A percentile compares a stretch with the other conserved stretches of the same genome.
phyloP scores from a whole-genome alignment of 192 early-diverging fungal species.

The Pilobolus umbonatus region DNA sequence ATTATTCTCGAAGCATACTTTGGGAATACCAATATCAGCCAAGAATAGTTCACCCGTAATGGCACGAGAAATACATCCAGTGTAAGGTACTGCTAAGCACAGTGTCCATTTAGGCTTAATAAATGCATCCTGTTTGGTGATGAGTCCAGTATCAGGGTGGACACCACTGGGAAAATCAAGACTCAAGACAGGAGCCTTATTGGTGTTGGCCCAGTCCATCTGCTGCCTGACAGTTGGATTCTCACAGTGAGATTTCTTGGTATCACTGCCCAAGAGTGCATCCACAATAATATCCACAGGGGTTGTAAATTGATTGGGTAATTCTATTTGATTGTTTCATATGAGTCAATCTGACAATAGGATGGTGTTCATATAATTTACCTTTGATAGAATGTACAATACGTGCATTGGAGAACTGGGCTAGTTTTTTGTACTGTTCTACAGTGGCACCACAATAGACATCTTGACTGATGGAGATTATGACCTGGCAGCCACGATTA shows the following conservation, averaged over 20 bases:
- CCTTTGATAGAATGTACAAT: background rate
- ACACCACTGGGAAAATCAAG: constrained; percentile 73
- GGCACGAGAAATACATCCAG: constrained; percentile 50
- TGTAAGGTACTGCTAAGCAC: constrained; percentile 67
- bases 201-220: constrained; percentile 75
- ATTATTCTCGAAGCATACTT: constrained; percentile 55
- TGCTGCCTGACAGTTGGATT: constrained; percentile 39
- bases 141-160: constrained; percentile 48
- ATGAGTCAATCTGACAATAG: constrained; percentile 37
- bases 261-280: constrained; percentile 52
- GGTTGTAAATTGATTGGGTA: constrained; percentile 48
- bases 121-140: too few species aligned
- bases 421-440: constrained; percentile 5
- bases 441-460: constrained; percentile 32
- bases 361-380: constrained; percentile 2
- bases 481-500: constrained; percentile 71
- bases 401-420: constrained; percentile 43
- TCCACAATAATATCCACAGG: constrained; percentile 73
- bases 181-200: constrained; percentile 61
- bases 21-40: constrained; percentile 67
- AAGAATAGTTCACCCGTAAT: constrained; percentile 69
- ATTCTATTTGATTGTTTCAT: too few species aligned
- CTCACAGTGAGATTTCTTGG: background rate
- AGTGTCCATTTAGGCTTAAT: constrained; percentile 75
- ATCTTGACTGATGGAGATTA: constrained; percentile 37